These are phyloP conservation scores for Arxiozyma heterogenica DNA, from an alignment of 1,139 yeast genomes.

Conservation along the genomic window DNA sequence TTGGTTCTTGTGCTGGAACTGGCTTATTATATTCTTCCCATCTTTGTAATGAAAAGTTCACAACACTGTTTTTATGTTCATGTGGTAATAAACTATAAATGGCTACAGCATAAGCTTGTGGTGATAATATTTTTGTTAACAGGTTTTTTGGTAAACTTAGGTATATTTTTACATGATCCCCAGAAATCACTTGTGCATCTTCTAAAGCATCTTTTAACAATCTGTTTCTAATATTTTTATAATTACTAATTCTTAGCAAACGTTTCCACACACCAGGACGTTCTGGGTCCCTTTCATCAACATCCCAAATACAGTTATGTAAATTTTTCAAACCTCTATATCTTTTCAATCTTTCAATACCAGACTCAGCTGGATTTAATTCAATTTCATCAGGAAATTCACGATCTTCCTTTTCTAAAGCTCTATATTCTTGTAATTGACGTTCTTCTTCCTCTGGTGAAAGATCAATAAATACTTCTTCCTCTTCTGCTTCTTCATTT, in stretches of 20 bases:
- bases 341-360: conserved; percentile 59
- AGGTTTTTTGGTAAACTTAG: conserved; percentile 53
- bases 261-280: conserved; percentile 75
- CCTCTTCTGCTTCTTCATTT: conserved; percentile 34
- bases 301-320: conserved; percentile 78
- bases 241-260: conserved; percentile 65
- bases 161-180: conserved; percentile 52
- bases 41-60: conserved; percentile 71
- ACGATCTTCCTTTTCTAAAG: conserved; percentile 67
- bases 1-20: conserved; percentile 65
- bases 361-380: conserved; percentile 65
- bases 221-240: conserved; percentile 66
- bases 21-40: conserved; percentile 89
- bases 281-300: conserved; percentile 67
- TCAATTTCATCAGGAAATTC: conserved; percentile 97
- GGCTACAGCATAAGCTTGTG: conserved; percentile 43
- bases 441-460: conserved; percentile 75
- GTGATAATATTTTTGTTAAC: conserved; percentile 36
- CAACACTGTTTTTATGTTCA: conserved; percentile 78
- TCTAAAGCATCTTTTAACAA: conserved; percentile 50
- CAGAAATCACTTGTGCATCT: conserved; percentile 55
- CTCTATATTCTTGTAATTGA: conserved; percentile 63
- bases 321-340: conserved; percentile 84
- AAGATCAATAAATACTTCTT: conserved; percentile 64
- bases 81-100: conserved; percentile 70